Conservation (phyloP, 2,329 filamentous ascomycete species). For the Byssoonygena ceratinophila region DNA sequence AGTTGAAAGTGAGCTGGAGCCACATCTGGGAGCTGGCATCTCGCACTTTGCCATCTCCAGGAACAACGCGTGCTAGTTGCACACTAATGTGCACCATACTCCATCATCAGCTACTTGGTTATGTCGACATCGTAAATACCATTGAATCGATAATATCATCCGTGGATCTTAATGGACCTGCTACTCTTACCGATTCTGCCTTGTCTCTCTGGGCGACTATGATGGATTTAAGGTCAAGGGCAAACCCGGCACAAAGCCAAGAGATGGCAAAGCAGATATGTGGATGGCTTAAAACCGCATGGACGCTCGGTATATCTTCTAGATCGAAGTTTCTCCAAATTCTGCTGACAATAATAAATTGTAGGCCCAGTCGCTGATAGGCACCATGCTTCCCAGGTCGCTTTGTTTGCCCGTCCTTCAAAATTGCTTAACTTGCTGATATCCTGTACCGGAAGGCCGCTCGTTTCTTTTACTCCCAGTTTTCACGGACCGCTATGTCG, state of each 20-base stretch:
- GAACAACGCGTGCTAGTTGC: slow-evolving; percentile 66
- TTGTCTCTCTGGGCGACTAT: slow-evolving; percentile 61
- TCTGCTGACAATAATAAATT: slow-evolving; percentile 12
- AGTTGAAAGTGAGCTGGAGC: slow-evolving; percentile 50
- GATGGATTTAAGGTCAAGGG: slow-evolving; percentile 54
- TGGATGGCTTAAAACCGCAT: slow-evolving; percentile 70
- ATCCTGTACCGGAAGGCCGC: slow-evolving; percentile 52
- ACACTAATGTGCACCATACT: slow-evolving; percentile 61
- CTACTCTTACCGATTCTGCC: slow-evolving; percentile 66
- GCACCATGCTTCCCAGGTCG: slow-evolving; percentile 54
- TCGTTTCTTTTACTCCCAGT: slow-evolving; percentile 19
- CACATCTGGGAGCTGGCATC: slow-evolving; percentile 65
- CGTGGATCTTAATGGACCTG: slow-evolving; percentile 72
- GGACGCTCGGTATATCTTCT: slow-evolving; percentile 57
- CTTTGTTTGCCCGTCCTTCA: slow-evolving; percentile 52
- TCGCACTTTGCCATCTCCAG: slow-evolving; percentile 58
- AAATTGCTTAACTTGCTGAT: slow-evolving; percentile 61
- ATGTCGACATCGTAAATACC: slow-evolving; percentile 56
- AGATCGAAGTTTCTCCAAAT: neutral
- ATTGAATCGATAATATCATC: slow-evolving; percentile 62
- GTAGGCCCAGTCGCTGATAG: slow-evolving; percentile 51
- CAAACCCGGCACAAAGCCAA: slow-evolving; percentile 58
- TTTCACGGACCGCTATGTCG: slow-evolving; percentile 23
- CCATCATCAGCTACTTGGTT: slow-evolving; percentile 53
- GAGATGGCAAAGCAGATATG: slow-evolving; percentile 61